Base-by-base conservation (phyloP, 2,329 filamentous ascomycete species). In the Mycosphaerella sp. region DNA sequence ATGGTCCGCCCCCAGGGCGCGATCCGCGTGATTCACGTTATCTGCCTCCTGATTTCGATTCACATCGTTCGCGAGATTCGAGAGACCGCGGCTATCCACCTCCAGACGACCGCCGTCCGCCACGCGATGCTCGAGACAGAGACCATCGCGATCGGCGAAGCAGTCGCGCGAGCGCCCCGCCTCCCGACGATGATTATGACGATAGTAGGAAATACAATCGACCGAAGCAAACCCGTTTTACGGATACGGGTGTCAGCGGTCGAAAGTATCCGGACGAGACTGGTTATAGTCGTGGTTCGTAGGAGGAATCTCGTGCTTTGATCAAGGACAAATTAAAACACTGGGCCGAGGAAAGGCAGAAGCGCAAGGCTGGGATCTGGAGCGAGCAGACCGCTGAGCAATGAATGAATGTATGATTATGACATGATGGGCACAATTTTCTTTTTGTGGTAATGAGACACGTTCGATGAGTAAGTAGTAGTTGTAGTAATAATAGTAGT, bases 181-280 rank as follows among this genome's bases (percentile, higher is more conserved):
- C 37, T 10, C 45, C 45, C 6, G 52, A 54, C 13, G 47, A 54
- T 17, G 52, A 54, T 25, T 54, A 49, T 34, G 52, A 49, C 17
- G 52, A 54, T 18, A 37, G 45, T 28, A 37, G 52, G 21, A 46
- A 47, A 28, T 47, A 54, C 21, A 45, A 41, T 27, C 37, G 52
- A 7, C 39, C 52, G 18, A 54, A 54, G 21, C 52, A 54, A 27
- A 54, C 52, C 18, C 52, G 52, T 10, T 54, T 54, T 34, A 43
- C 52, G 8, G 52, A 54, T 43, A 50, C 47, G 25, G 52, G 52
- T 13, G 52, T 54, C 1, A 54, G 48, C 40, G 52, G 52, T 8
- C 50, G 52, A 14, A 25, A 47, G 18, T 54, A 54, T 41, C 52
- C 52, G 1, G 52, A 54, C n/a, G 52, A 54, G 16, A 50, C 37